phyloP scores from a whole-genome alignment of 768 basidiomycete species.

The Amanita fuliginea region DNA sequence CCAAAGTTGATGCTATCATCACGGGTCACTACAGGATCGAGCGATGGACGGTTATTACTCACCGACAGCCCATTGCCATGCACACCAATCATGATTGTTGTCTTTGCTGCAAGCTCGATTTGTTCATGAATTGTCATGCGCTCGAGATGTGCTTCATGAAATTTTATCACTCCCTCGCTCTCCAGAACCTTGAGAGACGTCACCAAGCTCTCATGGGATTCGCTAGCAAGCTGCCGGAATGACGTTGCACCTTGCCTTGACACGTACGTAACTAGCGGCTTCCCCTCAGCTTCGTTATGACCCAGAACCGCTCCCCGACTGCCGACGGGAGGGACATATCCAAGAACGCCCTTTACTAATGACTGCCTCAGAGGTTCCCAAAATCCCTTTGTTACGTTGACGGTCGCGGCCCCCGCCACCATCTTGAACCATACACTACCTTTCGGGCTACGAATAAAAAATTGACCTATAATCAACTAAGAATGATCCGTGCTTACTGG shows the following conservation, averaged over 20 bases:
- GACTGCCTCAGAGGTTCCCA: conserved; percentile 24
- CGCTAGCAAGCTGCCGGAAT: conserved; percentile 23
- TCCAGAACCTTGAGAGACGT: conserved; percentile 33
- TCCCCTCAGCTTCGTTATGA: conserved; percentile 3
- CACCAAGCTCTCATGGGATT: conserved; percentile 41
- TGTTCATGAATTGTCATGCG: conserved; percentile 49
- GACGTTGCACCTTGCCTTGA: conserved; percentile 37
- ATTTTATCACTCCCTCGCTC: conserved; percentile 37
- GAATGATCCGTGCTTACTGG: conserved; percentile 17
- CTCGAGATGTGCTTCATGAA: conserved; percentile 30
- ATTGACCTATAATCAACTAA: conserved; percentile 9
- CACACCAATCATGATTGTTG: conserved; percentile 56
- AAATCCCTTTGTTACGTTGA: conserved; percentile 17
- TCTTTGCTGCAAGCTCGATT: conserved; percentile 44
- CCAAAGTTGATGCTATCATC: conserved; percentile 40
- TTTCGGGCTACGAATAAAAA: conserved; percentile 15
- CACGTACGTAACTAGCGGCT: conserved; percentile 41
- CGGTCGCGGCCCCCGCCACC: conserved; percentile 21
- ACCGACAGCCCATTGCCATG: conserved; percentile 64
- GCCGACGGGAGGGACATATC: conserved; percentile 16
- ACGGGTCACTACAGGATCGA: not conserved
- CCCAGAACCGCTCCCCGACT: conserved; percentile 9
- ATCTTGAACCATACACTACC: conserved; percentile 23
- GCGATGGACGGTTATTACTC: conserved; percentile 2
- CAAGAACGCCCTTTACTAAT: conserved; percentile 20